Evolutionary conservation across 1,284 basidiomycete species (phyloP).

Genomic region (Porogramme epimiltina): DNA sequence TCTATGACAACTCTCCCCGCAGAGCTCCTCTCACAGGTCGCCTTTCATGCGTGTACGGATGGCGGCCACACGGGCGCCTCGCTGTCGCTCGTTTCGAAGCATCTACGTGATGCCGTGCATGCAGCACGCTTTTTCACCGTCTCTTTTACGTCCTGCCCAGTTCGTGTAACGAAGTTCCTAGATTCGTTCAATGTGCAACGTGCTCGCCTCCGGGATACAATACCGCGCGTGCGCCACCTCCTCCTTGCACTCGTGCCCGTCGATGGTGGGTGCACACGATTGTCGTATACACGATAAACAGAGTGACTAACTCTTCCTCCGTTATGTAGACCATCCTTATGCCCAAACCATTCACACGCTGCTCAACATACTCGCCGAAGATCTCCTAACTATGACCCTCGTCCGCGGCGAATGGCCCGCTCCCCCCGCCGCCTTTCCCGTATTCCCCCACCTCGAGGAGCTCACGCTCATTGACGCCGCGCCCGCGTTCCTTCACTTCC

Average conservation of each 20-base stretch:
- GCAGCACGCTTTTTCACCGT: constrained; percentile 17
- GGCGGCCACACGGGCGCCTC: constrained; percentile 16
- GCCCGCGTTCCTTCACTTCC: constrained; percentile 15
- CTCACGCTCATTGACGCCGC: constrained; percentile 15
- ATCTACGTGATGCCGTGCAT: constrained; percentile 7
- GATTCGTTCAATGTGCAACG: constrained; percentile 7
- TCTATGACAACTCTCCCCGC: too few relatives aligned
- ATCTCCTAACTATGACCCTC: constrained; percentile 11
- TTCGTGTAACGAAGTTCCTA: constrained; percentile 12
- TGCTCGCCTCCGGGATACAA: not conserved
- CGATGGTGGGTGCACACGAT: not conserved
- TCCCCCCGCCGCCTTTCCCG: not conserved
- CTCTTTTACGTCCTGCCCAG: constrained; percentile 7
- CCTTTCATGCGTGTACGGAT: constrained; percentile 17
- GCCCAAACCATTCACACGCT: constrained; percentile 9
- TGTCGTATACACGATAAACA: too few relatives aligned
- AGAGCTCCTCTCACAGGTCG: constrained; percentile 13
- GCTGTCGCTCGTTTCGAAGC: constrained; percentile 16
- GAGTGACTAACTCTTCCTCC: not conserved
- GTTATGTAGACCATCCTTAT: not conserved
- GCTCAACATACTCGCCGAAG: constrained; percentile 14
- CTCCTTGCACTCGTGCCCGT: constrained; percentile 4
- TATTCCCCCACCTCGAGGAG: constrained; percentile 13
- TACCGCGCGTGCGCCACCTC: constrained; percentile 10
- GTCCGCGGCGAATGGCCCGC: constrained; percentile 13